Conservation (phyloP, 1,284 basidiomycete genomes). For the Vanrija sp. region DNA sequence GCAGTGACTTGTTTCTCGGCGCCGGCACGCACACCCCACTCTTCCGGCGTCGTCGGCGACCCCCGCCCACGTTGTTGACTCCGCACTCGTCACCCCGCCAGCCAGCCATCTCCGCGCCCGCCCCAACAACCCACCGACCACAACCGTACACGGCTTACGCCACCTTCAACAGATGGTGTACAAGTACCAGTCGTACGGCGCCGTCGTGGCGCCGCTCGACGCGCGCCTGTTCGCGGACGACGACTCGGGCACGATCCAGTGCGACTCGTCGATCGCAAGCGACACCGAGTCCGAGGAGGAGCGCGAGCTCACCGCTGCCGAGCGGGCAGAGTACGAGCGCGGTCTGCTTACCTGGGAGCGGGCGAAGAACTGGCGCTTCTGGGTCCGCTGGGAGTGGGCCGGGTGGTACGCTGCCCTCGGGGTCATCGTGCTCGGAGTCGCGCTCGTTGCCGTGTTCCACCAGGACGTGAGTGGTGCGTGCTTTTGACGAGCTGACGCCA, state of each 20-base stretch:
- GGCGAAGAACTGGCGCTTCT: constrained; percentile 27
- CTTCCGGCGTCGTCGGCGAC: no score
- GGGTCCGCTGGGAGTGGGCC: constrained; percentile 29
- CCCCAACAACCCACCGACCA: background rate
- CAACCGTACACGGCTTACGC: no score
- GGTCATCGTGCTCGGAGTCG: constrained; percentile 18
- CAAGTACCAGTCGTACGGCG: background rate
- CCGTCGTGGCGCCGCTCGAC: background rate
- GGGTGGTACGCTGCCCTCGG: constrained; percentile 22
- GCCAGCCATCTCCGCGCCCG: no score
- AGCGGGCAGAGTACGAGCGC: constrained; percentile 32
- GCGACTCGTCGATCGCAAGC: background rate
- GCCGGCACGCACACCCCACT: no score
- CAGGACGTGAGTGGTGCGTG: constrained; percentile 19
- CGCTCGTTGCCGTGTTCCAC: constrained; percentile 31
- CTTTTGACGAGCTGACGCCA: background rate
- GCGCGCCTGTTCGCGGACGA: background rate
- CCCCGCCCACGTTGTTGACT: no score
- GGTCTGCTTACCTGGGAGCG: constrained; percentile 29
- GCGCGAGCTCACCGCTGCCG: constrained; percentile 19
- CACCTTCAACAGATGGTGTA: no score
- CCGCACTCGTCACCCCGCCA: no score
- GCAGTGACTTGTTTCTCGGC: no score
- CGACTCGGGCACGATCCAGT: background rate
- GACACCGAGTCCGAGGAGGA: background rate